phyloP scores from a whole-genome alignment of 768 basidiomycete genomes.

The Russula earlei region DNA sequence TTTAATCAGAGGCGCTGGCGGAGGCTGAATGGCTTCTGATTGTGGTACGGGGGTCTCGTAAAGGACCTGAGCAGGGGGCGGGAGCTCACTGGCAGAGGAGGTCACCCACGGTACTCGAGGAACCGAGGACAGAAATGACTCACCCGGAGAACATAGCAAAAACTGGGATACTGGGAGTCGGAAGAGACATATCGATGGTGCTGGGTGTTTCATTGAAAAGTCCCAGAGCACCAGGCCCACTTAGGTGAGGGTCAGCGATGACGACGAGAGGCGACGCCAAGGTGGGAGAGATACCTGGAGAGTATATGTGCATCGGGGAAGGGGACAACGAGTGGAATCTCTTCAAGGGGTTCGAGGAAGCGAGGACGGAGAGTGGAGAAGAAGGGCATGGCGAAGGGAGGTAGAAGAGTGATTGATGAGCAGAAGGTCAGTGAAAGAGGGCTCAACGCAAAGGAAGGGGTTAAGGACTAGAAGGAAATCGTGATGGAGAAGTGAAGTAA shows the following conservation, averaged over 20 bases:
- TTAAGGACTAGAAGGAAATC: conserved; percentile 14
- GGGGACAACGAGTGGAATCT: conserved; percentile 16
- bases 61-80: conserved; percentile 1
- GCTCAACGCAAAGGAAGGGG: conserved; percentile 14
- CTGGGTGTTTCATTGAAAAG: conserved; percentile 19
- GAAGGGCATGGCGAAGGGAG: conserved; percentile 3
- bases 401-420: background rate
- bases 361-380: background rate
- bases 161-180: conserved; percentile 8
- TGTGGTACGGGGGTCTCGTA: conserved; percentile 7
- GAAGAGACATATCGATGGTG: conserved; percentile 18
- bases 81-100: conserved; percentile 1
- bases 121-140: conserved; percentile 6
- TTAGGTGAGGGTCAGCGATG: background rate
- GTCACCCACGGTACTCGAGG: background rate
- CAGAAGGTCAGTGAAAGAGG: conserved; percentile 10
- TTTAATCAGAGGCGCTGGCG: conserved; percentile 42
- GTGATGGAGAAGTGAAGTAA: conserved; percentile 13
- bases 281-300: conserved; percentile 7
- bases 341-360: conserved; percentile 18
- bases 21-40: conserved; percentile 21
- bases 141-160: conserved; percentile 4
- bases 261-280: background rate
- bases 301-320: conserved; percentile 12
- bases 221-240: conserved; percentile 17